These are phyloP conservation scores for Xylaria curta DNA, from an alignment of 495 filamentous ascomycete species.

Conservation along the genomic window DNA sequence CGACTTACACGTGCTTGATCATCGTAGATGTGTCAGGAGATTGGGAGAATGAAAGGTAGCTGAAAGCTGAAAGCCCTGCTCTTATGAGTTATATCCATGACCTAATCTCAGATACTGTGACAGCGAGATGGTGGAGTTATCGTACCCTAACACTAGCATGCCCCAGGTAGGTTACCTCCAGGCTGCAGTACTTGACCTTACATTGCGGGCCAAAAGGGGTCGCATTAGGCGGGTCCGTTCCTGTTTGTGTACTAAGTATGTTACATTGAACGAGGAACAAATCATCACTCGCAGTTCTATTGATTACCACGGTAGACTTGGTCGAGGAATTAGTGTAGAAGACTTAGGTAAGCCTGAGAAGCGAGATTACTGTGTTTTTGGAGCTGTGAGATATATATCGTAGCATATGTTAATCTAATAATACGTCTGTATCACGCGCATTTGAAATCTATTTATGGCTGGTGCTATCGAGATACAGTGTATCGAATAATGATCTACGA, in stretches of 20 bases:
- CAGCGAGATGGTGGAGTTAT: neutral
- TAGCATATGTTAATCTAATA: neutral
- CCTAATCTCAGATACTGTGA: neutral
- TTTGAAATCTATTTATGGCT: neutral
- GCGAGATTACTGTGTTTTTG: neutral
- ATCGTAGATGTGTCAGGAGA: neutral
- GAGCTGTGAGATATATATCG: neutral
- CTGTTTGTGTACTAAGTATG: neutral
- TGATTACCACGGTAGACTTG: neutral
- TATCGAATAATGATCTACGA: neutral
- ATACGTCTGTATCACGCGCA: neutral
- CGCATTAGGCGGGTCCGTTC: neutral
- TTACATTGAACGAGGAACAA: neutral
- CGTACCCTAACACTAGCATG: neutral
- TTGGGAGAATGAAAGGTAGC: neutral
- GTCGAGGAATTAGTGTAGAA: neutral
- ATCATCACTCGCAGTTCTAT: neutral
- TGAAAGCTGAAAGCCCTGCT: neutral
- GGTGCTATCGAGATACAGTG: neutral
- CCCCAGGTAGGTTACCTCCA: neutral
- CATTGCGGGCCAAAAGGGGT: neutral
- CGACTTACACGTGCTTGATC: conserved; percentile 3
- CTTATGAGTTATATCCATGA: neutral
- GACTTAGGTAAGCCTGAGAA: neutral
- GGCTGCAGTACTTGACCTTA: neutral